Evolutionary conservation across 2,329 filamentous ascomycete species (phyloP).

Genomic region (Dendryphion nanum): DNA sequence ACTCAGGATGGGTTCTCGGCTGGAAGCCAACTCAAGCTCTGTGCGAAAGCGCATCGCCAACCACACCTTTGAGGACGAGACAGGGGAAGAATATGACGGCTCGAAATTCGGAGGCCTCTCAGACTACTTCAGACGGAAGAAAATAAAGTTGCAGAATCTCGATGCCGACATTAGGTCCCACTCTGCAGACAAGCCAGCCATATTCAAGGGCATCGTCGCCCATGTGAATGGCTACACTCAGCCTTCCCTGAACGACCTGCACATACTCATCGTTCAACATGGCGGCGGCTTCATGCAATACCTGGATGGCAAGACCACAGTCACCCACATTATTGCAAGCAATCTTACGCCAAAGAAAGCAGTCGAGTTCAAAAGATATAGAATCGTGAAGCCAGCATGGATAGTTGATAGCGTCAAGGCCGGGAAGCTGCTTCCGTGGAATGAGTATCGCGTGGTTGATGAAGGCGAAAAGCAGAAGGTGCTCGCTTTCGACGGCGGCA

Average conservation of each 20-base stretch:
- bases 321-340: slow-evolving; percentile 93
- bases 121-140: slow-evolving; percentile 94
- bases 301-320: slow-evolving; percentile 88
- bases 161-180: slow-evolving; percentile 76
- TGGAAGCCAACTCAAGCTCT: slow-evolving; percentile 58
- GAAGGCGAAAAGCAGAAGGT: slow-evolving; percentile 81
- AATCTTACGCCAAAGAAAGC: slow-evolving; percentile 89
- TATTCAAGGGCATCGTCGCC: slow-evolving; percentile 88
- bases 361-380: slow-evolving; percentile 81
- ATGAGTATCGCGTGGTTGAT: slow-evolving; percentile 77
- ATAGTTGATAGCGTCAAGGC: slow-evolving; percentile 84
- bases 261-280: slow-evolving; percentile 82
- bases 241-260: slow-evolving; percentile 84
- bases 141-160: slow-evolving; percentile 93
- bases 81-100: slow-evolving; percentile 84
- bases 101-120: slow-evolving; percentile 86
- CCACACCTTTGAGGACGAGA: slow-evolving; percentile 75
- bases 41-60: slow-evolving; percentile 64
- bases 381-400: slow-evolving; percentile 94
- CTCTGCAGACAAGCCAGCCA: slow-evolving; percentile 68
- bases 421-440: slow-evolving; percentile 81
- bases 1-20: slow-evolving; percentile 58
- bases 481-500: slow-evolving; percentile 62
- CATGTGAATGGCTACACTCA: slow-evolving; percentile 97
- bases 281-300: slow-evolving; percentile 96